A percentile compares a stretch with the other conserved stretches of the same genome.
Conservation (phyloP, 768 basidiomycete genomes). For the Fomitopsis serialis region DNA sequence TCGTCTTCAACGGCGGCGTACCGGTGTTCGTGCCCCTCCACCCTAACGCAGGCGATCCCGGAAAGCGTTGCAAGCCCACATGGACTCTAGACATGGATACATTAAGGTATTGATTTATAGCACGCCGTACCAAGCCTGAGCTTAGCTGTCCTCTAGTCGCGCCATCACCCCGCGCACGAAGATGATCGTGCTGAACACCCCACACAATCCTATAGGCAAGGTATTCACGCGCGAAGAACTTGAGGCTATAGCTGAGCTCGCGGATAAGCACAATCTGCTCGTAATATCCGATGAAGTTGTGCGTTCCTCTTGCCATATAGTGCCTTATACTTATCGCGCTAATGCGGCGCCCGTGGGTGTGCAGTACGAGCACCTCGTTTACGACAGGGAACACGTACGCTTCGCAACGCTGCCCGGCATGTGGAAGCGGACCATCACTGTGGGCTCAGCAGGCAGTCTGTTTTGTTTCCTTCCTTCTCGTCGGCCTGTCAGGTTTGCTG, state of each 20-base stretch:
- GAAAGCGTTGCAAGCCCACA: conserved; percentile 53
- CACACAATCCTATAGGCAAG: conserved; percentile 96
- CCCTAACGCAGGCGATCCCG: conserved; percentile 48
- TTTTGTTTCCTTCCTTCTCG: conserved; percentile 5
- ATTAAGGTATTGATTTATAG: conserved; percentile 47
- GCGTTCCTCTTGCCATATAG: no score
- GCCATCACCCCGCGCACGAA: conserved; percentile 88
- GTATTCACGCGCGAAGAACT: conserved; percentile 85
- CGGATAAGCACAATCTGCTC: conserved; percentile 86
- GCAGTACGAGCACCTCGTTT: conserved; percentile 91
- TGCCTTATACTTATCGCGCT: no score
- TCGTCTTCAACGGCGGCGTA: conserved; percentile 88
- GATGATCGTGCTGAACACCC: conserved; percentile 92
- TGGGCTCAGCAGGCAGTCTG: conserved; percentile 87
- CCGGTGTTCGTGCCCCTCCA: conserved; percentile 94
- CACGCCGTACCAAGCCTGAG: not conserved
- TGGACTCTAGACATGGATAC: conserved; percentile 92
- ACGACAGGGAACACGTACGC: conserved; percentile 84
- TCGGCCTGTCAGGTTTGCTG: not conserved
- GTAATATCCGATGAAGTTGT: conserved; percentile 97
- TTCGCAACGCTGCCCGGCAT: conserved; percentile 94
- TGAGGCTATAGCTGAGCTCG: conserved; percentile 76
- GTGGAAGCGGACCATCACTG: conserved; percentile 97
- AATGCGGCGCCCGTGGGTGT: not conserved
- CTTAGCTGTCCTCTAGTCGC: conserved; percentile 19